Base-by-base conservation (phyloP, 179 eudicot genomes). In the Gypsophila paniculata region DNA sequence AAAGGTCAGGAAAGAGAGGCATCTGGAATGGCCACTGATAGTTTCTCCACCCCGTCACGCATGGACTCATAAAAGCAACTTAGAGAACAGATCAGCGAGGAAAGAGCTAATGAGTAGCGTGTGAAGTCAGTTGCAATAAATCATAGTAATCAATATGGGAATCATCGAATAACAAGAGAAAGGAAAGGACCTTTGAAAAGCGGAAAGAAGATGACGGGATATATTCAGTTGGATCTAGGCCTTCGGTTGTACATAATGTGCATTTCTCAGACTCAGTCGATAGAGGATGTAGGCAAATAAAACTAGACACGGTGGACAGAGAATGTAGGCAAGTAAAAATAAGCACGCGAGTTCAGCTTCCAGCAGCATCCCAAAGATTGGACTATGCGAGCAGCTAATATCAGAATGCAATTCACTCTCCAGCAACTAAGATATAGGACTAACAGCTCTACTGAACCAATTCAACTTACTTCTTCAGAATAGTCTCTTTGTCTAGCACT, bases 11-110 rank as follows among this genome's bases (percentile, higher is more conserved):
- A 67, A 79, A 74, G 77, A 83, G 62, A 86, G 86, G 70, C 85
- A 81, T 65, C 76, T 49, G 34, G 34, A 81, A 69, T 88, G 91
- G 96, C 88, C 92, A 15, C 19, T 84, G 39, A 52, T 87, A 15
- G 76, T 86, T 42, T 67, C 86, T 38, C 81, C 87, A 38, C 67
- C 86, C n/a, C 86, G 86, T 10, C 90, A 80, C 66, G 55, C 80
- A 18, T 87, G 90, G 92, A 76, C 77, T 66, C 82, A 71, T 23
- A 82, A 81, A 58, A 69, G 72, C 52, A 74, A 76, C 54, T 69
- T 80, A 25, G 82, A 69, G 46, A 61, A 32, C 36, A 73, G 73
- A 53, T 21, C 73, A 7, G 71, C 74, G 0, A 79, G 59, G 66
- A 76, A 70, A 38, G 83, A 84, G 75, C 74, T 86, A 13, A 55